phyloP scores from a whole-genome alignment of 345 rosid species.

The Eucalyptus rudis region DNA sequence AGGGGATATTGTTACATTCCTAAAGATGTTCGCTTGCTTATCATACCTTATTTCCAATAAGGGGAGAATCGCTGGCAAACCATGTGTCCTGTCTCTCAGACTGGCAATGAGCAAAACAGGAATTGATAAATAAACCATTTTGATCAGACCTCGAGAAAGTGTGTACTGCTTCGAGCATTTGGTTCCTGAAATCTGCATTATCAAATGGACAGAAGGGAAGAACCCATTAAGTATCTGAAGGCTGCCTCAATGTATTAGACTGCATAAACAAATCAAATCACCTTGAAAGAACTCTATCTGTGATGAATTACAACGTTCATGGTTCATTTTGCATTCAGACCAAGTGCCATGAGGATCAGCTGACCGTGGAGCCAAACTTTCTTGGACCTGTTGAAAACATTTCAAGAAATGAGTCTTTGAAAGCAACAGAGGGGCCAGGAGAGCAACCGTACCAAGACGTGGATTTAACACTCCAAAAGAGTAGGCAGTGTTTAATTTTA shows the following conservation, averaged over 20 bases:
- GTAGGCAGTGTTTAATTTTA: not conserved
- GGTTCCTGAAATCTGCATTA: conserved; percentile 58
- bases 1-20: not conserved
- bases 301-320: conserved; percentile 42
- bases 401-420: not conserved
- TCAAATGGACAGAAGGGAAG: not conserved
- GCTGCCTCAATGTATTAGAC: not conserved
- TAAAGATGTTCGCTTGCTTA: not conserved
- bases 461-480: not conserved
- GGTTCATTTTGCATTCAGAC: conserved; percentile 49
- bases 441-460: not conserved
- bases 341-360: conserved; percentile 73
- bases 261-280: conserved; percentile 2
- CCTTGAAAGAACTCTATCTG: conserved; percentile 71
- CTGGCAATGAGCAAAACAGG: conserved; percentile 93
- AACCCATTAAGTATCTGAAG: not conserved
- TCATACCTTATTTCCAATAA: conserved; percentile 38
- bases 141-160: conserved; percentile 31
- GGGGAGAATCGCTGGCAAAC: conserved; percentile 74
- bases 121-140: conserved; percentile 79
- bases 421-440: not conserved
- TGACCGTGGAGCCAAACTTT: conserved; percentile 58
- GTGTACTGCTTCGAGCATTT: conserved; percentile 46
- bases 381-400: conserved; percentile 34
- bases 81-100: conserved; percentile 82